Percentiles rank a stretch among this genome's conserved stretches.
Conservation (phyloP, 257 asterid genomes). For the Schizonepeta tenuifolia region DNA sequence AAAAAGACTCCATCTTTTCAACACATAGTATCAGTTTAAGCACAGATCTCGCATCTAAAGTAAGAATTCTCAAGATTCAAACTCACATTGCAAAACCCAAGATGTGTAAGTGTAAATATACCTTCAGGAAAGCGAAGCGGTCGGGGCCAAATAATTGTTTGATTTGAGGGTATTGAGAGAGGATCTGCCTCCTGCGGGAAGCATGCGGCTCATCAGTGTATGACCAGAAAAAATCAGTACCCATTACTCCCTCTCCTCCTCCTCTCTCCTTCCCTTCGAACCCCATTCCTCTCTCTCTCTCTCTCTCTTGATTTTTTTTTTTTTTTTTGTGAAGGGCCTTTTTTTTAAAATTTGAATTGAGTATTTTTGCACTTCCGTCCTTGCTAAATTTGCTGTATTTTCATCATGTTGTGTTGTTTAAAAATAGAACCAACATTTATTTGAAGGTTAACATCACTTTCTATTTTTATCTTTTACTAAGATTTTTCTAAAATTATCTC, state of each 20-base stretch:
- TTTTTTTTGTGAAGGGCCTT: too few species aligned
- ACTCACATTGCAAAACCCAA: slow-evolving; percentile 15
- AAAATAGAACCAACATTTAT: too few species aligned
- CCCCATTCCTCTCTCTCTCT: slow-evolving; percentile 45
- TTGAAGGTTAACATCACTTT: too few species aligned
- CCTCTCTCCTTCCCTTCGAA: slow-evolving; percentile 41
- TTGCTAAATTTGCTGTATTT: neutral
- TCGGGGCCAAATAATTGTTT: slow-evolving; percentile 85
- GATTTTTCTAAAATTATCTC: too few species aligned
- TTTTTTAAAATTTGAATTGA: neutral
- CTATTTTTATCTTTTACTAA: too few species aligned
- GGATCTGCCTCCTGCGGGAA: slow-evolving; percentile 84
- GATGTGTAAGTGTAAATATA: slow-evolving; percentile 9
- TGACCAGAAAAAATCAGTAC: slow-evolving; percentile 87
- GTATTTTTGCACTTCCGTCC: neutral
- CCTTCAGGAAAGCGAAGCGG: slow-evolving; percentile 82
- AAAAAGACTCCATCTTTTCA: slow-evolving; percentile 3
- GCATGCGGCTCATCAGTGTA: slow-evolving; percentile 96
- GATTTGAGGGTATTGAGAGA: slow-evolving; percentile 88
- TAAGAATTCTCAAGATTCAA: neutral
- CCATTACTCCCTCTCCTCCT: slow-evolving; percentile 63
- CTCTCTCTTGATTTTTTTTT: neutral
- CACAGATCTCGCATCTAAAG: slow-evolving; percentile 22
- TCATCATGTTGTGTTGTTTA: too few species aligned
- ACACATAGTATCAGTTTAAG: neutral